Conservation (phyloP, 1,284 basidiomycete genomes). For the Cutaneotrichosporon sp. region DNA sequence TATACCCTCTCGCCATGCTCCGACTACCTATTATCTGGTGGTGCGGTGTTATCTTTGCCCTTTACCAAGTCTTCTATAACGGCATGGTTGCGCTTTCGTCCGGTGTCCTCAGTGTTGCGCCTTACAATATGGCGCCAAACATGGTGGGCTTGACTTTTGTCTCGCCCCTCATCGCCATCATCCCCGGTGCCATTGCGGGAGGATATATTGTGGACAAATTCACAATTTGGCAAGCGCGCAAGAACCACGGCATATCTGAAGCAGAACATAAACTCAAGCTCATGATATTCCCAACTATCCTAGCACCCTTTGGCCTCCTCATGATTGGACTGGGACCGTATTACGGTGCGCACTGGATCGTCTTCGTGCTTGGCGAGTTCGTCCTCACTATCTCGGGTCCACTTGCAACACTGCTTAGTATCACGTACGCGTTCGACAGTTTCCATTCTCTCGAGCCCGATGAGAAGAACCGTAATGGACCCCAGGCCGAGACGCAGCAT, state of each 20-base stretch:
- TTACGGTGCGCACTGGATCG: conserved; percentile 32
- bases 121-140: conserved; percentile 32
- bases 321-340: conserved; percentile 33
- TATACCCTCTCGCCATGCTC: conserved; percentile 24
- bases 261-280: conserved; percentile 29
- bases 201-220: conserved; percentile 18
- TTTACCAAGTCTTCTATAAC: conserved; percentile 31
- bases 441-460: conserved; percentile 20
- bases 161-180: conserved; percentile 27
- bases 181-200: conserved; percentile 27
- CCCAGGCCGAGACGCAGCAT: conserved; percentile 21
- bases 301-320: conserved; percentile 25
- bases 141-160: conserved; percentile 30
- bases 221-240: conserved; percentile 19
- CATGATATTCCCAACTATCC: conserved; percentile 21
- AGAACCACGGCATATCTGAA: conserved; percentile 28
- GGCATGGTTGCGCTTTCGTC: conserved; percentile 28
- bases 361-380: conserved; percentile 29
- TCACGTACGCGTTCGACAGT: conserved; percentile 28
- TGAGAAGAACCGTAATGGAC: conserved; percentile 15
- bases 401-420: conserved; percentile 23
- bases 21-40: conserved; percentile 25
- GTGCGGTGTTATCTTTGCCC: conserved; percentile 25
- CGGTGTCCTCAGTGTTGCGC: conserved; percentile 24
- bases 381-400: conserved; percentile 30